Conservation (phyloP, 2,329 filamentous ascomycete genomes). For the Arachnomyces sp. region DNA sequence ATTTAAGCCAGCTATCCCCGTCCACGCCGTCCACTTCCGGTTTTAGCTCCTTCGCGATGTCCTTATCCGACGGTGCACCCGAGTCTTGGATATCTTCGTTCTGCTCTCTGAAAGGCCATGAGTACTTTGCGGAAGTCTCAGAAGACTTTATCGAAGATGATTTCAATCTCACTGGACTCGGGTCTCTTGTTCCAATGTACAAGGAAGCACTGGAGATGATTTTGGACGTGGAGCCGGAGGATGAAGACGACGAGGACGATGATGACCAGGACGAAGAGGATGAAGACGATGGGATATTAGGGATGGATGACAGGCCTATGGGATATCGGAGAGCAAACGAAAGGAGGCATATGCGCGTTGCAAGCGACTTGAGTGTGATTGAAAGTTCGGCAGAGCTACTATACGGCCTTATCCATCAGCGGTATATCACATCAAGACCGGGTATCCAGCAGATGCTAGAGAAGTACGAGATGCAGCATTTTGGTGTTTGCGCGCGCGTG, state of each 20-base stretch:
- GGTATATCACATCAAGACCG: slow-evolving; percentile 92
- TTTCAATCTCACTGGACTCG: slow-evolving; percentile 94
- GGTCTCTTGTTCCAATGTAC: slow-evolving; percentile 95
- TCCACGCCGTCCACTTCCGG: slow-evolving; percentile 33
- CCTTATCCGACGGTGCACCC: slow-evolving; percentile 42
- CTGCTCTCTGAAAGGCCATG: slow-evolving; percentile 88
- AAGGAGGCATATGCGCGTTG: slow-evolving; percentile 75
- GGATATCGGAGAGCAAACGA: slow-evolving; percentile 50
- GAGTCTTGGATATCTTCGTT: slow-evolving; percentile 99
- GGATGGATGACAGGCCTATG: slow-evolving; percentile 45
- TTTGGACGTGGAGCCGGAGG: slow-evolving; percentile 92
- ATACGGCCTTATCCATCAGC: slow-evolving; percentile 95
- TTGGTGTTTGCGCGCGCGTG: slow-evolving; percentile 89
- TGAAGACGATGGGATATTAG: slow-evolving; percentile 59
- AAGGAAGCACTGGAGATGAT: slow-evolving; percentile 99
- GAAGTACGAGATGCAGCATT: slow-evolving; percentile 96
- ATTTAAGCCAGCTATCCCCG: slow-evolving; percentile 39
- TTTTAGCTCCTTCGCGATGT: slow-evolving; percentile 36
- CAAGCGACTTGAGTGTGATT: slow-evolving; percentile 88
- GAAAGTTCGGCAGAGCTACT: slow-evolving; percentile 97
- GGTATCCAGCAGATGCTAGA: slow-evolving; percentile 99
- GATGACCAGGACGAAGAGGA: slow-evolving; percentile 63
- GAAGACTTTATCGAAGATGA: slow-evolving; percentile 99
- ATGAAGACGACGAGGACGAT: slow-evolving; percentile 61
- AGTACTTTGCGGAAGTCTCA: slow-evolving; percentile 97